Percentiles rank a stretch among this genome's conserved stretches.
These are phyloP conservation scores for Hymenochaete sp. DNA, from an alignment of 1,284 basidiomycete genomes.

Conservation along the genomic window DNA sequence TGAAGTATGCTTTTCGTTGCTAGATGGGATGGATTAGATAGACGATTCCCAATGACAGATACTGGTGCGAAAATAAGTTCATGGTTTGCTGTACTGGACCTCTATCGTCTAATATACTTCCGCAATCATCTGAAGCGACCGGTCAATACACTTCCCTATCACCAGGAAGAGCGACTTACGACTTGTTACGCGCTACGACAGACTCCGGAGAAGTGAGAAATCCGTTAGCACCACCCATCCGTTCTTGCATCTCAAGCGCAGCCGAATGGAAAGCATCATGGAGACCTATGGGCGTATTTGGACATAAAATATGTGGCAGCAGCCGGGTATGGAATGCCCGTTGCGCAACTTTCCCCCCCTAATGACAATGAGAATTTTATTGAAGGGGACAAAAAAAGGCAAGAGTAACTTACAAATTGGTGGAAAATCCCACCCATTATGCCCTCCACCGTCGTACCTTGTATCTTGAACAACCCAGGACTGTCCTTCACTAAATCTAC, in stretches of 20 bases:
- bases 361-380: not conserved
- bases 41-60: too few species aligned
- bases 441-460: constrained; percentile 66
- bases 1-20: too few species aligned
- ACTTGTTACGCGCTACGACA: not conserved
- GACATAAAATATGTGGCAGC: constrained; percentile 46
- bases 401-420: constrained; percentile 56
- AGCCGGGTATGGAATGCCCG: constrained; percentile 60
- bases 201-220: not conserved
- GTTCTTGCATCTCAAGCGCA: constrained; percentile 13
- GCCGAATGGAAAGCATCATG: constrained; percentile 39
- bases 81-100: too few species aligned
- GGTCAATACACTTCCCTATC: too few species aligned
- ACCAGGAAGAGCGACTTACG: too few species aligned
- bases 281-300: constrained; percentile 37
- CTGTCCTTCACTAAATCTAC: constrained; percentile 22
- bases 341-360: constrained; percentile 57
- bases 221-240: constrained; percentile 15
- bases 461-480: constrained; percentile 66
- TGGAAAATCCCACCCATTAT: constrained; percentile 69
- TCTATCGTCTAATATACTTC: too few species aligned
- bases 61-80: too few species aligned
- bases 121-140: too few species aligned
- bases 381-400: not conserved
- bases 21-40: too few species aligned